These are phyloP conservation scores for Pyrenophora teres DNA, from an alignment of 2,329 filamentous ascomycete genomes.

Conservation along the genomic window DNA sequence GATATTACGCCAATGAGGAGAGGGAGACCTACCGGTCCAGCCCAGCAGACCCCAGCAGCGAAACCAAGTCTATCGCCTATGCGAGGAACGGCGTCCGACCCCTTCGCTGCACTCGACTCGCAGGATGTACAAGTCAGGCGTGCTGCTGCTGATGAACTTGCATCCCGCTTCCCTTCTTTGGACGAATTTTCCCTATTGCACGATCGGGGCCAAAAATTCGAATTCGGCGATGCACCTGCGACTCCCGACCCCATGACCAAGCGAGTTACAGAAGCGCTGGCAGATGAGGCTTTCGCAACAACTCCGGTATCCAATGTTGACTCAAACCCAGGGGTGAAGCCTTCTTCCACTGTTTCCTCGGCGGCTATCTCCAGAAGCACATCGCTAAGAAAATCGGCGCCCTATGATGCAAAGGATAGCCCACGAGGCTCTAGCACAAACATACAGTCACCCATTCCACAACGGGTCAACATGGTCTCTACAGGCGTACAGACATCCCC, in stretches of 20 bases:
- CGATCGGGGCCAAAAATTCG: constrained; percentile 81
- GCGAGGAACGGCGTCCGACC: constrained; percentile 73
- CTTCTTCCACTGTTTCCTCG: constrained; percentile 38
- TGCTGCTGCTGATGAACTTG: constrained; percentile 74
- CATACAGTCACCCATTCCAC: constrained; percentile 54
- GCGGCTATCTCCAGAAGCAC: constrained; percentile 37
- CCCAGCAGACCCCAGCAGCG: constrained; percentile 48
- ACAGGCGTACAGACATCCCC: constrained; percentile 82
- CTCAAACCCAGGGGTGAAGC: constrained; percentile 35
- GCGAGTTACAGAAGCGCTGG: constrained; percentile 74
- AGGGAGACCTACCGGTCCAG: constrained; percentile 69
- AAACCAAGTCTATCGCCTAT: constrained; percentile 71
- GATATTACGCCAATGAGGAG: constrained; percentile 94
- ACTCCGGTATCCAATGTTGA: constrained; percentile 40
- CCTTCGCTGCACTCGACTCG: constrained; percentile 87
- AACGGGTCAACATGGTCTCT: constrained; percentile 62
- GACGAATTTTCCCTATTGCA: constrained; percentile 92
- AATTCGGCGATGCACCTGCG: constrained; percentile 63
- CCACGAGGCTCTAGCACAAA: constrained; percentile 31
- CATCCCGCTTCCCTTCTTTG: constrained; percentile 82
- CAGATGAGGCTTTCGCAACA: constrained; percentile 79
- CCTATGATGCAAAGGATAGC: constrained; percentile 29
- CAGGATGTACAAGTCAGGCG: constrained; percentile 56
- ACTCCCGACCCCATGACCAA: constrained; percentile 61
- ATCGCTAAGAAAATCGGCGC: constrained; percentile 39